Evolutionary conservation across 768 basidiomycete species (phyloP), one percentile per base, ranked within the genome.

Genomic region (Tephrocybe rancida): DNA sequence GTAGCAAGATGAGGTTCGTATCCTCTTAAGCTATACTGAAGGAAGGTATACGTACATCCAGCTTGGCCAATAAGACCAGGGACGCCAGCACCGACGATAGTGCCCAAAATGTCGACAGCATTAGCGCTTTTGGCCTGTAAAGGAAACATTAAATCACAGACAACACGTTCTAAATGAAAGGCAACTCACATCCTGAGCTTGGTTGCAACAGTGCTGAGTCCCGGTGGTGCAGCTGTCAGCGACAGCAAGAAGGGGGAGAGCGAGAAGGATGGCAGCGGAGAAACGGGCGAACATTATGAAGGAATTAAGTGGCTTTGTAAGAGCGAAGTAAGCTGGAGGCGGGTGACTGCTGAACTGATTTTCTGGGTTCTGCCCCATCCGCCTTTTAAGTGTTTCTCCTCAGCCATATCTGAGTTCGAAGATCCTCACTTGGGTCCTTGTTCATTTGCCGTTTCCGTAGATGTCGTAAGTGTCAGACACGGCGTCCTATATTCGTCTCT

Each of bases 221-320:
- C 38, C 44, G 18, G 52, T 24, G 11, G 18, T 25, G 44, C 52
- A 53, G 11, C 29, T 19, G 3, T 8, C 4, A 7, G 52, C 52
- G 5, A 11, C 45, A 41, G 52, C 35, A 37, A 53, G 45, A 18
- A 53, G 16, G 27, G 52, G 52, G 6, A 53, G 37, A 24, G 44
- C 29, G 11, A 53, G 52, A 14, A 53, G 37, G n/a, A 47, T 24
- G 35, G 45, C 30, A 32, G 52, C 44, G 2, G 52, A 53, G 29
- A 53, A 35, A 10, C 44, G 52, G 30, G 51, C 51, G 34, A 52
- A 46, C 52, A 53, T 53, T 22, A 44, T 46, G 25, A 46, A 19
- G 34, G 34, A 13, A 35, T 3, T 11, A 35, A 4, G 41, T 42
- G 18, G 41, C n/a, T 4, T 18, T 3, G 3, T 18, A 19, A 24